Evolutionary conservation across 2,329 filamentous ascomycete species (phyloP), one percentile per base, ranked within the genome.

Genomic region (Beauveria sp.): DNA sequence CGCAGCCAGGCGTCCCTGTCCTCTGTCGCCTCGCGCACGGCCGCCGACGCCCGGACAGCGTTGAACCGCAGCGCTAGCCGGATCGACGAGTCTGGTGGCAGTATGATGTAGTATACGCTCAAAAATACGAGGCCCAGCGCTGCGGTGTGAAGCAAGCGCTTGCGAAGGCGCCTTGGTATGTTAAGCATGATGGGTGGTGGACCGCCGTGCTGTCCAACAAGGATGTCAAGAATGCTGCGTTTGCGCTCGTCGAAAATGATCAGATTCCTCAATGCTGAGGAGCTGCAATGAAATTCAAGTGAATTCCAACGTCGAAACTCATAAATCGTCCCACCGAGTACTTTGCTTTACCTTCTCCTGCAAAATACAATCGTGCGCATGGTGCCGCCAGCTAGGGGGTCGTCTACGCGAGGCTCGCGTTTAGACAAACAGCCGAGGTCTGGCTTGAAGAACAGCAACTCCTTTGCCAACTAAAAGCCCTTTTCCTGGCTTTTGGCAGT

Each of bases 1-100:
- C 70, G 72, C 20, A 81, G 69, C 74, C 77, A 79, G 34, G 74
- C 73, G 61, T 80, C 78, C 66, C 69, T 68, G 34, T 70, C 66
- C 16, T 67, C 65, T 41, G 67, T 61, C 8, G 69, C 64, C 26
- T 65, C 66, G 30, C 68, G 69, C 18, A 77, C 61, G 26, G 67
- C 61, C 56, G 72, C 70, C 47, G 69, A 64, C 40, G 73, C 55
- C n/a, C 74, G 71, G 30, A 67, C 64, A 10, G 61, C 47, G 60
- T 75, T 75, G 66, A 75, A 75, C 58, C 67, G 64, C 51, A 74
- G 34, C 20, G 73, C 72, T 12, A 74, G 66, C 14, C 72, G 70
- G 51, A 72, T 59, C 12, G 68, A 62, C 10, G 73, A 73, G 63
- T 72, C 70, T 16, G 69, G 69, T 10, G 73, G 72, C n/a, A 72